Evolutionary conservation across 2,329 filamentous ascomycete species (phyloP).

Genomic region (Ascocoryne sarcoides): DNA sequence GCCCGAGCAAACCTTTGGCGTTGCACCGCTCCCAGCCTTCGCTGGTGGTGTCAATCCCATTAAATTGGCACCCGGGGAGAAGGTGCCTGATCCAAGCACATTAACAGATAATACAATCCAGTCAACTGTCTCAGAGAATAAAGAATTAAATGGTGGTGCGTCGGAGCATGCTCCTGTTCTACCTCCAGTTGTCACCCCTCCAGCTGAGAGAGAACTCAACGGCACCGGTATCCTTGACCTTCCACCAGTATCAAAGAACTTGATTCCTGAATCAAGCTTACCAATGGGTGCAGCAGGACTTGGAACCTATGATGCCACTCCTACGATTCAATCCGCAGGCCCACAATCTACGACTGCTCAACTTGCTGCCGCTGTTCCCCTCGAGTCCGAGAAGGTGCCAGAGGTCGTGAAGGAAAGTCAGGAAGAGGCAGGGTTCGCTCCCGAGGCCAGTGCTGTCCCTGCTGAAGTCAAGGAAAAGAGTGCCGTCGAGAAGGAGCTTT

Average conservation of each 20-base stretch:
- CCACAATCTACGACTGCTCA: slow-evolving; percentile 36
- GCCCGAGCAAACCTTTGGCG: slow-evolving; percentile 40
- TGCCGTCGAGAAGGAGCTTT: slow-evolving; percentile 60
- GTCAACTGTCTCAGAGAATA: slow-evolving; percentile 66
- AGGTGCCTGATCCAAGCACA: slow-evolving; percentile 59
- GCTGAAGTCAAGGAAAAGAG: slow-evolving; percentile 64
- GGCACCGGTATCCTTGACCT: slow-evolving; percentile 37
- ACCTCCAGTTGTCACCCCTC: slow-evolving; percentile 34
- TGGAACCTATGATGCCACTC: slow-evolving; percentile 43
- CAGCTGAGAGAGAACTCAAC: slow-evolving; percentile 26
- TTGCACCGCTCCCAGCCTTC: slow-evolving; percentile 55
- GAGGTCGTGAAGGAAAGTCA: slow-evolving; percentile 65
- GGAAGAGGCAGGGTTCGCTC: slow-evolving; percentile 50
- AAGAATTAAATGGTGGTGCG: slow-evolving; percentile 68
- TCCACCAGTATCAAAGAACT: slow-evolving; percentile 48
- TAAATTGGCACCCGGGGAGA: slow-evolving; percentile 68
- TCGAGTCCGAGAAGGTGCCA: slow-evolving; percentile 40
- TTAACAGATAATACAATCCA: slow-evolving; percentile 61
- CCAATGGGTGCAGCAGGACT: slow-evolving; percentile 45
- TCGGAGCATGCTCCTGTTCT: slow-evolving; percentile 30
- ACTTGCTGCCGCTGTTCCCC: slow-evolving; percentile 35
- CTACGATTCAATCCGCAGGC: slow-evolving; percentile 40
- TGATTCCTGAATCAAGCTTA: slow-evolving; percentile 77
- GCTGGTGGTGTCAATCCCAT: slow-evolving; percentile 69
- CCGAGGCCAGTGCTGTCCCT: slow-evolving; percentile 60